Base-by-base conservation (phyloP, 2,329 filamentous ascomycete genomes). In the Claviceps sp. region DNA sequence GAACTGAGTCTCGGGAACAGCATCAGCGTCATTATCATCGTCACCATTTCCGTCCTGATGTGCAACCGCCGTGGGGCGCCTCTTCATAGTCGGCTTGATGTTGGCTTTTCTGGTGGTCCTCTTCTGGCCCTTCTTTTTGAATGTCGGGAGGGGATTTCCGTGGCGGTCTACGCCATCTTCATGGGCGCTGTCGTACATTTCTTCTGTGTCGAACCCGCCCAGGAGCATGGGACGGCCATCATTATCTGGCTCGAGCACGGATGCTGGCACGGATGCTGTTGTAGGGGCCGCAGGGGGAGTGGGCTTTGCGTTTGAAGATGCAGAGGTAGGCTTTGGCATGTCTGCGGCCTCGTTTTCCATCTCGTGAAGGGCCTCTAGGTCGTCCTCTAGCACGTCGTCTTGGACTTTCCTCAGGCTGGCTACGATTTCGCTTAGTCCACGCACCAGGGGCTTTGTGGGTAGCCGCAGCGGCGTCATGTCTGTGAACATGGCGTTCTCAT, bases 101-200 rank as follows among this genome's bases (percentile, higher is more conserved):
- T 82, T 88, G 52, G 78, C 74, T 47, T 75, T 72, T 55, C 82
- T 74, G 3, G 87, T 91, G 52, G 86, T 88, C 55, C 87, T 75
- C 72, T 93, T 93, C 63, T 86, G 78, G 0, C 86, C 86, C 71
- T 86, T 87, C 76, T 93, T 93, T 74, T 90, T 91, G 72, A 78
- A 91, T 1, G 79, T 67, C 51, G 75, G 78, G 40, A 81, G 64
- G 2, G 81, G 81, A 55, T 77, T 72, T 1, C 81, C 81, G 59
- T 80, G 69, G n/a, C 71, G 72, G 50, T 72, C 78, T 13, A 75
- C 62, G 0, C 71, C 67, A 40, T 77, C 75, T n/a, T 78, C 75
- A 3, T 69, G 70, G 1, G 69, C 67, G 55, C 76, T 77, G 62
- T 84, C 81, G 59, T 79, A 77, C 54, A 72, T 59, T 7, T 61